These are phyloP conservation scores for Mycena citricolor DNA, from an alignment of 1,284 basidiomycete genomes.

Conservation along the genomic window DNA sequence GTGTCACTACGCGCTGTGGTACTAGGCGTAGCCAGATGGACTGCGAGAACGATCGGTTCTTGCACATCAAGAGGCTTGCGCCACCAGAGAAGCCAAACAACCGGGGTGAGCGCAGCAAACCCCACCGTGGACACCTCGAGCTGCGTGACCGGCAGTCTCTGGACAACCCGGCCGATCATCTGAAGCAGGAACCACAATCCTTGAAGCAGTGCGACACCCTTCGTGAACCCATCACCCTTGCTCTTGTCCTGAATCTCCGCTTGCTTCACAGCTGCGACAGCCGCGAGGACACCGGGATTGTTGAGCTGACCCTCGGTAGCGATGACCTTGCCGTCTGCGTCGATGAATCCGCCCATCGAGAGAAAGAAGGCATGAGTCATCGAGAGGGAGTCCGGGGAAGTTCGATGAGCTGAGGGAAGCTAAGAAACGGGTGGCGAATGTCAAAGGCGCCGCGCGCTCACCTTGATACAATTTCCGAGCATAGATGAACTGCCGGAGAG, in stretches of 20 bases:
- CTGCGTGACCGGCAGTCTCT: constrained; percentile 24
- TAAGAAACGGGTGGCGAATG: background rate
- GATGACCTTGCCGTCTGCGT: background rate
- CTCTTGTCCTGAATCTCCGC: constrained; percentile 26
- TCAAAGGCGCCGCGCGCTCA: no score
- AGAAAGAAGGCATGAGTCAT: constrained; percentile 10
- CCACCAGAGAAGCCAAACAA: constrained; percentile 24
- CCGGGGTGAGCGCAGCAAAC: constrained; percentile 17
- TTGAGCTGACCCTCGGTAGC: background rate
- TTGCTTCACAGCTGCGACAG: constrained; percentile 1
- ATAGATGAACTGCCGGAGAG: background rate
- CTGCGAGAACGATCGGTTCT: constrained; percentile 13
- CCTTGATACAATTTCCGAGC: background rate
- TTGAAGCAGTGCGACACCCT: constrained; percentile 26
- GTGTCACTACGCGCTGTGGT: no score
- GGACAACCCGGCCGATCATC: constrained; percentile 21
- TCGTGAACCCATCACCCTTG: constrained; percentile 26
- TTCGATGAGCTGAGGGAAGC: no score
- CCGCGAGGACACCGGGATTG: background rate
- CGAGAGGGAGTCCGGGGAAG: background rate
- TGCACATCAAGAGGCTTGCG: constrained; percentile 23
- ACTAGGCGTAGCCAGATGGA: no score
- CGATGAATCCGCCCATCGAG: constrained; percentile 13
- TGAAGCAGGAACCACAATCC: constrained; percentile 29
- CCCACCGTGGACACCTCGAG: constrained; percentile 30